Evolutionary conservation across 805 yeast species (phyloP).

Genomic region (Dipodascus albidus): DNA sequence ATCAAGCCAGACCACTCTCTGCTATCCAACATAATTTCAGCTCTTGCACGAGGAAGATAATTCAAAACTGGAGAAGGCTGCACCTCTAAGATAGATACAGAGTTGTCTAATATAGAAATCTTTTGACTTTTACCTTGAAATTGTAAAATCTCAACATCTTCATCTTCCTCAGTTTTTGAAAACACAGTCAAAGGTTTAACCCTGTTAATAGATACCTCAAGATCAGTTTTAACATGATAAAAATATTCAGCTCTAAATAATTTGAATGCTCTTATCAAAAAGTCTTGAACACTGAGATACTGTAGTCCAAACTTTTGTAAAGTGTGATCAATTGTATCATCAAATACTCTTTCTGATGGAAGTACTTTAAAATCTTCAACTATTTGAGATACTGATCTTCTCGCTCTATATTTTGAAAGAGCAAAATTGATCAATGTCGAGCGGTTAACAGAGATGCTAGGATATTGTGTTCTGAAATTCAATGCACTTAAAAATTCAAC

Average conservation of each 20-base stretch:
- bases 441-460: slow-evolving; percentile 4
- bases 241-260: slow-evolving; percentile 15
- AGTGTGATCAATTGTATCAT: slow-evolving; percentile 10
- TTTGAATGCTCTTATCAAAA: slow-evolving; percentile 17
- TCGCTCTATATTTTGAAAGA: slow-evolving; percentile 9
- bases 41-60: slow-evolving; percentile 17
- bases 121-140: slow-evolving; percentile 16
- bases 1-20: slow-evolving; percentile 22
- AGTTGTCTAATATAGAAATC: slow-evolving; percentile 13
- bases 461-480: slow-evolving; percentile 7
- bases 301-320: slow-evolving; percentile 19
- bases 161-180: slow-evolving; percentile 1
- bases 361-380: slow-evolving; percentile 4
- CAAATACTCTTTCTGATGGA: slow-evolving; percentile 8
- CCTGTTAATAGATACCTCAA: slow-evolving; percentile 15
- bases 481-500: slow-evolving; percentile 7
- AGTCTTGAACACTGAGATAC: slow-evolving; percentile 22
- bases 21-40: slow-evolving; percentile 17
- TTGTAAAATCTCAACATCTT: slow-evolving; percentile 5
- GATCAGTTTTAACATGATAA: slow-evolving; percentile 14
- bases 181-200: slow-evolving; percentile 10
- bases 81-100: slow-evolving; percentile 13
- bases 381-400: slow-evolving; percentile 3
- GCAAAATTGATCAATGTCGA: slow-evolving; percentile 13
- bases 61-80: slow-evolving; percentile 16